Evolutionary conservation across 495 filamentous ascomycete species (phyloP), one percentile per base, ranked within the genome.

Genomic region (Venustampulla echinocandica): DNA sequence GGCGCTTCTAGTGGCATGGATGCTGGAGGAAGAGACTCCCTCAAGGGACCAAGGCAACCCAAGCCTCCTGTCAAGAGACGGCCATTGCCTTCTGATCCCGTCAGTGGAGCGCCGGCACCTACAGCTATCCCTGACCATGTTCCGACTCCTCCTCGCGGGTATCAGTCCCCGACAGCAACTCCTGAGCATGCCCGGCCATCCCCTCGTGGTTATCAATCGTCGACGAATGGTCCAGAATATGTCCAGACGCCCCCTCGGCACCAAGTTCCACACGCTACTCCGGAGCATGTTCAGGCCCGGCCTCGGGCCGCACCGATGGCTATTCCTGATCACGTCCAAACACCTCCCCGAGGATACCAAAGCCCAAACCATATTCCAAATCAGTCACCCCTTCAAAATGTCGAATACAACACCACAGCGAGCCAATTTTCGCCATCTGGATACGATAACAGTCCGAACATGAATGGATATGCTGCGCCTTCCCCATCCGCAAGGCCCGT

Each of bases 71-170:
- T 87, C 35, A 90, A 87, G 63, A 72, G 89, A 50, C 78, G 89
- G 25, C 89, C 89, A 2, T 61, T 95, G 36, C 88, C 88, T 4
- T 73, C 76, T 7, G 81, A 87, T 59, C 82, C 84, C 7, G 69
- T 80, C 38, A 76, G 71, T 11, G 71, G 74, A 25, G 46, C 48
- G 21, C 65, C 66, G 20, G 58, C 66, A 3, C 66, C 69, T 10
- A 54, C 64, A 4, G 59, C 65, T 4, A 50, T 56, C 28, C 61
- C 55, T 13, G 61, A 62, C 33, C 50, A 64, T 50, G 46, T 61
- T 43, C 60, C 53, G 25, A 56, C 64, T 13, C 53, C 47, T 13
- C 53, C 53, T 32, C 52, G 46, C 19, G 46, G 40, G 3, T 53
- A 57, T 36, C 46, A 40, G 7, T 47, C 47, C 18, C 53, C 53